A percentile compares a stretch with the other conserved stretches of the same genome.
phyloP scores from a whole-genome alignment of 768 basidiomycete species.

The Phanerodontia chrysosporium region DNA sequence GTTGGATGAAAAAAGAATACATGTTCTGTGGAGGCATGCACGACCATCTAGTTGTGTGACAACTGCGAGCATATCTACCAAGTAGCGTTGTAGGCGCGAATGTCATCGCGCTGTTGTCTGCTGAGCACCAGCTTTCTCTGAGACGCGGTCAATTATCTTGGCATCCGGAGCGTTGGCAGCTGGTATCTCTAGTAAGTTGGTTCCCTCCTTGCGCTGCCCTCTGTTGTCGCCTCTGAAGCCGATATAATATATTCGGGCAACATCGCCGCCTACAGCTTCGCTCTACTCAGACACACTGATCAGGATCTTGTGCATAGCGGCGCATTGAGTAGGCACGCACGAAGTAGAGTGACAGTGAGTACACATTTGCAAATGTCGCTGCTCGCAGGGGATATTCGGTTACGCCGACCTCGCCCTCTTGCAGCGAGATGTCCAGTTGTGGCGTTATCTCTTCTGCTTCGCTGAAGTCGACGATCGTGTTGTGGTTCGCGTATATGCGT shows the following conservation, averaged over 20 bases:
- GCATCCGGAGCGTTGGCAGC: constrained; percentile 82
- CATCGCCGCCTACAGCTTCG: constrained; percentile 61
- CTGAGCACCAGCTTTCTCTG: constrained; percentile 52
- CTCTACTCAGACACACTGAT: constrained; percentile 37
- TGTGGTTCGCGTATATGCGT: constrained; percentile 68
- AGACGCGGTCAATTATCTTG: constrained; percentile 52
- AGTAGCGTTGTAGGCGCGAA: no score
- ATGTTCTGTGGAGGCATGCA: neutral
- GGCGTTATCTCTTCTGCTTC: constrained; percentile 68
- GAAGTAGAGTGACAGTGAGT: constrained; percentile 73
- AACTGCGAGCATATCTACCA: no score
- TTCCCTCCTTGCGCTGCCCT: constrained; percentile 50
- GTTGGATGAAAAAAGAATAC: neutral
- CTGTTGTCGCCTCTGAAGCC: constrained; percentile 79
- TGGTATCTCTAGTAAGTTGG: constrained; percentile 65
- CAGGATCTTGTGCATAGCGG: constrained; percentile 3
- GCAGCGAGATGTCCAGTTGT: constrained; percentile 64
- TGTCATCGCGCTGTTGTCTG: constrained; percentile 59
- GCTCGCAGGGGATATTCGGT: constrained; percentile 76
- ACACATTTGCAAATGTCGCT: constrained; percentile 73
- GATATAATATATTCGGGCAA: constrained; percentile 68
- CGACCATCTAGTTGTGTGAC: no score
- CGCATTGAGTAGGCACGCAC: constrained; percentile 40
- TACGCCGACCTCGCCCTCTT: constrained; percentile 64
- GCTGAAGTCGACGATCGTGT: constrained; percentile 72